These are phyloP conservation scores for Colletotrichum magnum DNA, from an alignment of 2,329 filamentous ascomycete genomes.

Conservation along the genomic window DNA sequence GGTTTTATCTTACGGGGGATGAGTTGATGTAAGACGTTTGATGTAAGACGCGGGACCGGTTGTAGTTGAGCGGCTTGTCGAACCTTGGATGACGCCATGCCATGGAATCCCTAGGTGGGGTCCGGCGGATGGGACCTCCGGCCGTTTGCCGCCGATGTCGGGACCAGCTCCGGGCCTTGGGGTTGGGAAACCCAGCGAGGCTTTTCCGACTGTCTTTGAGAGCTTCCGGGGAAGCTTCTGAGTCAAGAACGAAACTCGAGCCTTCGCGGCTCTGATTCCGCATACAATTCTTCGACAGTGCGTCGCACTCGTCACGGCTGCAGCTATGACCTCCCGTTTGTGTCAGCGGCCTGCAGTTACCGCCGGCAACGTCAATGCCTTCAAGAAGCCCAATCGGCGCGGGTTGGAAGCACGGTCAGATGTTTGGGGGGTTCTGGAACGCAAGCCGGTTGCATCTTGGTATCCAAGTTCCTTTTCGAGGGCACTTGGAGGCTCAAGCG, in stretches of 20 bases:
- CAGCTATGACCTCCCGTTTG: conserved; percentile 19
- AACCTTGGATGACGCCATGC: background rate
- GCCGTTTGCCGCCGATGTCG: conserved; percentile 25
- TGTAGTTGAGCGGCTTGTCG: too few species aligned
- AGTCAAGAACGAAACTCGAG: too few species aligned
- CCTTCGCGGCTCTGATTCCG: background rate
- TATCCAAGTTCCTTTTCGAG: too few species aligned
- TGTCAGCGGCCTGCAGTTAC: background rate
- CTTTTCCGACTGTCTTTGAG: too few species aligned
- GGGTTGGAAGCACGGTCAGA: background rate
- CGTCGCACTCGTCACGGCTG: background rate
- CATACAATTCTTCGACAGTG: background rate
- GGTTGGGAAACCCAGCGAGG: background rate
- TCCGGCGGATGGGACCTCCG: background rate
- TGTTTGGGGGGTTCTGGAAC: too few species aligned
- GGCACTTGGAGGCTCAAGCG: too few species aligned
- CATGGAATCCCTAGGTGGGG: background rate
- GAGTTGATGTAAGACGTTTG: too few species aligned
- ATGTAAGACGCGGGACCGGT: too few species aligned
- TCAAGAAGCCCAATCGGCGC: background rate
- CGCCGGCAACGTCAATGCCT: conserved; percentile 4
- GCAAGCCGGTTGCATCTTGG: too few species aligned
- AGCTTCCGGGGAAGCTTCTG: too few species aligned
- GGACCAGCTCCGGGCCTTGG: background rate
- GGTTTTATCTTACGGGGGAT: too few species aligned